Evolutionary conservation across 805 yeast species (phyloP), one percentile per base, ranked within the genome.

Genomic region (Ogataea paradorogensis): DNA sequence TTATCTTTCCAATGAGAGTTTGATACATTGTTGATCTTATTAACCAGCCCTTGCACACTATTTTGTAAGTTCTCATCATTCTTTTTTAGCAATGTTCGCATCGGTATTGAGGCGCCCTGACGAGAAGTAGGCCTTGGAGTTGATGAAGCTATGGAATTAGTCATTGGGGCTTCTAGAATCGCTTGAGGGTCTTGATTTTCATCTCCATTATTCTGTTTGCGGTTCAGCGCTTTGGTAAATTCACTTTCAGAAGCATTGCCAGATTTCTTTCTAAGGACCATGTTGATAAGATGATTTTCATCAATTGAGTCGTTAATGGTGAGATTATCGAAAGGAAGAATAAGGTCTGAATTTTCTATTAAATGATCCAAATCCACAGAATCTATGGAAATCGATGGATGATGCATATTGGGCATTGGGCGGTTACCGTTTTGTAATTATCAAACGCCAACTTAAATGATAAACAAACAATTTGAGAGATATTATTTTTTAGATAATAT

Each of bases 361-460:
- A 40, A 13, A 29, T 41, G 35, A 13, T 45, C 48, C 28, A 38
- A n/a, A 33, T 41, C 48, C 28, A 34, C 30, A 21, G 43, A 41
- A 9, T 35, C 32, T 10, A 32, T 30, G n/a, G 48, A 40, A 15
- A 30, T 13, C 15, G 45, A 34, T 10, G 37, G 43, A 27, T 23
- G 42, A 30, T 35, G 38, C 38, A 39, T 39, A 27, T 28, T 27
- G 18, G 26, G n/a, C 35, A 18, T 18, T 18, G 20, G 11, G 14
- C 13, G 32, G 23, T 13, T 11, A n/a, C 15, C 21, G 7, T 18
- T 30, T 23, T 9, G 25, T 23, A 9, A 18, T 11, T 5, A 3
- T 25, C 7, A 18, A 38, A 36, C 39, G 35, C 39, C 30, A 20
- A 27, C 18, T 26, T 7, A 24, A 33, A 26, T 25, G 23, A 9